Evolutionary conservation across 1,139 yeast species (phyloP).

Genomic region (Nakaseomyces delphensis): DNA sequence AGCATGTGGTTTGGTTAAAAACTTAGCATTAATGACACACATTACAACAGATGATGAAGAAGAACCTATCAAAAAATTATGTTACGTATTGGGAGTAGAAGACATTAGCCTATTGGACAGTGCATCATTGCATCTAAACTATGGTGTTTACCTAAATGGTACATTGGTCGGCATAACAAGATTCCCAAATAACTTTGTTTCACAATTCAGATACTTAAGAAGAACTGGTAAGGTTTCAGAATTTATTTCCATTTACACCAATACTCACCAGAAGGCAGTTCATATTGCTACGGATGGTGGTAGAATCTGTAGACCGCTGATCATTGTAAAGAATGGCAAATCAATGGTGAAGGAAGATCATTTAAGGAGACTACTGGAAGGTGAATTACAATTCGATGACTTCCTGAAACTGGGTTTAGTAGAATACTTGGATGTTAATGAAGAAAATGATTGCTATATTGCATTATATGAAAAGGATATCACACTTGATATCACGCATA

Average conservation of each 20-base stretch:
- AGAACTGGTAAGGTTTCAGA: slow-evolving; percentile 82
- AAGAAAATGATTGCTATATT: slow-evolving; percentile 89
- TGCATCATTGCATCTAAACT: slow-evolving; percentile 71
- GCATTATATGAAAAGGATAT: slow-evolving; percentile 77
- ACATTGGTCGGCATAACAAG: slow-evolving; percentile 85
- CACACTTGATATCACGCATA: slow-evolving; percentile 58
- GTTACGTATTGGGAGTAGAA: slow-evolving; percentile 84
- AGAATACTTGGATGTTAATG: slow-evolving; percentile 94
- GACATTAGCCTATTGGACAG: slow-evolving; percentile 75
- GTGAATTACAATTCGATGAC: slow-evolving; percentile 80
- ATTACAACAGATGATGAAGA: slow-evolving; percentile 98
- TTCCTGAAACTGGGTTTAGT: slow-evolving; percentile 79
- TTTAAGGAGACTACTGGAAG: slow-evolving; percentile 50
- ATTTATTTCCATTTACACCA: slow-evolving; percentile 83
- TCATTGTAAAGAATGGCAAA: slow-evolving; percentile 65
- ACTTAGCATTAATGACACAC: slow-evolving; percentile 95
- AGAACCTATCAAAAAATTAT: slow-evolving; percentile 68
- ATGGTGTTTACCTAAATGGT: slow-evolving; percentile 86
- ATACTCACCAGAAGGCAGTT: slow-evolving; percentile 82
- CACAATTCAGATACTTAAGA: slow-evolving; percentile 68
- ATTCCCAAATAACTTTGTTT: slow-evolving; percentile 73
- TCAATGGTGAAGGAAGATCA: slow-evolving; percentile 69
- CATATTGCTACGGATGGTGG: slow-evolving; percentile 99
- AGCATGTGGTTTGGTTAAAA: slow-evolving; percentile 97
- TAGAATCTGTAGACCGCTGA: slow-evolving; percentile 92